These are phyloP conservation scores for Pseudogymnoascus sp. DNA, from an alignment of 2,329 filamentous ascomycete species.

Conservation along the genomic window DNA sequence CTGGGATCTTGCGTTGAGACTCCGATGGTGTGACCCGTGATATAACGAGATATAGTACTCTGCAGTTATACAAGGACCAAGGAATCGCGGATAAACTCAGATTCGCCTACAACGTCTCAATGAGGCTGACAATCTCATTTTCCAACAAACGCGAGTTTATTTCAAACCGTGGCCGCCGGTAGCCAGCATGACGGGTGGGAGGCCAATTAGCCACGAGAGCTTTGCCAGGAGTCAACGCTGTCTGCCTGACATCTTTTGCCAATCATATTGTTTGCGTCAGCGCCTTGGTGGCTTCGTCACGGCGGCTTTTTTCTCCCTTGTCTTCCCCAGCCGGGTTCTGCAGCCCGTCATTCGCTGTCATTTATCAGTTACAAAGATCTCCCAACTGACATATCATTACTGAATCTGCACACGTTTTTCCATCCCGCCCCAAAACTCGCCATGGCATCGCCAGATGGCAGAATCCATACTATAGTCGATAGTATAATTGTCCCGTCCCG, in stretches of 20 bases:
- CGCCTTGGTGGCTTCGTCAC: neutral
- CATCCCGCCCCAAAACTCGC: neutral
- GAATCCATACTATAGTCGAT: neutral
- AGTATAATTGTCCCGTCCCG: neutral
- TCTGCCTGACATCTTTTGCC: neutral
- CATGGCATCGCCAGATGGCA: neutral
- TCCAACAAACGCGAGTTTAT: neutral
- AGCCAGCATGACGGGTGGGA: neutral
- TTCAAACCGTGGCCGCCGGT: neutral
- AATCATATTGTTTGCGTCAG: neutral
- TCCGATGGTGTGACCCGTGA: neutral
- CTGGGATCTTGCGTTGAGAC: neutral
- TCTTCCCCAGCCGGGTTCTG: neutral
- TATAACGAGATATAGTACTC: neutral
- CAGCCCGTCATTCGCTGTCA: neutral
- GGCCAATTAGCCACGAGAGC: neutral
- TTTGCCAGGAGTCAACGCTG: neutral
- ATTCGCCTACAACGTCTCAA: neutral
- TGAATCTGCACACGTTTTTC: neutral
- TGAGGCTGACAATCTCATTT: neutral
- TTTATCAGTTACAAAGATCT: neutral
- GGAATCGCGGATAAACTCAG: neutral
- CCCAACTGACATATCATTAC: slow-evolving; percentile 6
- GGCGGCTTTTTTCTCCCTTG: neutral
- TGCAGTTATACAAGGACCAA: neutral